Evolutionary conservation across 2,329 filamentous ascomycete genomes (phyloP).

Genomic region (Pleurostoma richardsiae): DNA sequence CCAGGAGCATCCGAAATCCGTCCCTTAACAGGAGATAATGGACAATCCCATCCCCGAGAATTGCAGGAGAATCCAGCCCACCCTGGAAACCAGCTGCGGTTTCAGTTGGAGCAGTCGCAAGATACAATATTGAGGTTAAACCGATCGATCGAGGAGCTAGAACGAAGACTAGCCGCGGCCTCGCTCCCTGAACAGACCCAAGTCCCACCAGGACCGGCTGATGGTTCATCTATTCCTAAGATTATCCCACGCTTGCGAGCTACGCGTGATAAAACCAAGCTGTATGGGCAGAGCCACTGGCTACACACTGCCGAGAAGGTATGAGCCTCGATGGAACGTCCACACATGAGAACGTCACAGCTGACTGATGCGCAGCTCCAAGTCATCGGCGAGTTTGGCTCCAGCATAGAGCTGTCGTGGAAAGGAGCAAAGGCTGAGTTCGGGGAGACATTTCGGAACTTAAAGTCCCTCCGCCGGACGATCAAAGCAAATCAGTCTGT

Average conservation of each 20-base stretch:
- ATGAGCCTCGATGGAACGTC: not conserved
- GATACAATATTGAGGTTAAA: too few species aligned
- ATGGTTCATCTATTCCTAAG: too few species aligned
- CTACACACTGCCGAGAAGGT: conserved; percentile 3
- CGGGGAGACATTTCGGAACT: not conserved
- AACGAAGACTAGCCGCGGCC: too few species aligned
- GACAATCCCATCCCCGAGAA: too few species aligned
- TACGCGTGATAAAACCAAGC: conserved; percentile 1
- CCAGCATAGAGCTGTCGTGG: too few species aligned
- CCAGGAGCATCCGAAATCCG: not conserved
- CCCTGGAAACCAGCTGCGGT: too few species aligned
- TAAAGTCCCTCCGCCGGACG: not conserved
- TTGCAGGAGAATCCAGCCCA: too few species aligned
- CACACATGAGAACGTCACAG: too few species aligned
- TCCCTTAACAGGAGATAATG: not conserved
- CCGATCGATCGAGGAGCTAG: too few species aligned
- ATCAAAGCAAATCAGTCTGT: not conserved
- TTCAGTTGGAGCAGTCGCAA: too few species aligned
- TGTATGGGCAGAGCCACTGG: conserved; percentile 2
- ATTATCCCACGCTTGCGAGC: conserved; percentile 1
- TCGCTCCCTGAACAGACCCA: too few species aligned
- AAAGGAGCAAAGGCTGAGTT: not conserved
- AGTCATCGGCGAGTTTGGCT: not conserved
- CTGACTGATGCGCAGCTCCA: not conserved
- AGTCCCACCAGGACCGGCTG: too few species aligned